Evolutionary conservation across 2,329 filamentous ascomycete genomes (phyloP), one percentile per base, ranked within the genome.

Genomic region (Trichothecium roseum): DNA sequence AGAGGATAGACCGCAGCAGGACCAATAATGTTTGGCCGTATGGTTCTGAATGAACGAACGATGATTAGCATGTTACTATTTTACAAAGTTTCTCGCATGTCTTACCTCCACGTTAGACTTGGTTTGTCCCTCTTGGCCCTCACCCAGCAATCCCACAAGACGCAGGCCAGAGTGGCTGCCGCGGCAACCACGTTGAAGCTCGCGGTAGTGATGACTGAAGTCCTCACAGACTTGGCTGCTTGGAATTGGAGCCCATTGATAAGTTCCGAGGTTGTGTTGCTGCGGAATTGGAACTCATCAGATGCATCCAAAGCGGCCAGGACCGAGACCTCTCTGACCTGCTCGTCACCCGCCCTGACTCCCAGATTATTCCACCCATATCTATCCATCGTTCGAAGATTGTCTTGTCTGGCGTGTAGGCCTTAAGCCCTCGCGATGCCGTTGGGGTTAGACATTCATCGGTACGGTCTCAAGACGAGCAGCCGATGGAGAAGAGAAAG

Each of bases 101-200:
- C 51, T n/a, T 54, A 67, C 64, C 60, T 64, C 33, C 68, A 57
- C 39, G 55, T 55, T 42, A 59, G 60, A 29, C 52, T 48, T 40
- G 56, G 51, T 34, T 63, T 48, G 37, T 54, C 60, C 45, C 58
- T 59, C 52, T 57, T 67, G 15, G 59, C 52, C 37, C 52, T 57
- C 37, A 58, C 57, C 48, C 72, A 76, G 43, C 65, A 68, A 41
- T 77, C 69, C 51, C 68, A 69, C 28, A 75, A 51, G 35, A 80
- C 78, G 18, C 72, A 72, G 18, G 62, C 43, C 8, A 70, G 68
- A 6, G 73, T 74, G 14, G 64, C 62, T 38, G 74, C 65, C 4
- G 74, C 73, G 14, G 70, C 70, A 35, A 76, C 50, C 16, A 72
- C 63, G 51, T 80, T 81, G 57, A 79, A 78, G 37, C 63, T 56